Conservation (phyloP, 352 stramenopile genomes). For the Globisporangium canariense region DNA sequence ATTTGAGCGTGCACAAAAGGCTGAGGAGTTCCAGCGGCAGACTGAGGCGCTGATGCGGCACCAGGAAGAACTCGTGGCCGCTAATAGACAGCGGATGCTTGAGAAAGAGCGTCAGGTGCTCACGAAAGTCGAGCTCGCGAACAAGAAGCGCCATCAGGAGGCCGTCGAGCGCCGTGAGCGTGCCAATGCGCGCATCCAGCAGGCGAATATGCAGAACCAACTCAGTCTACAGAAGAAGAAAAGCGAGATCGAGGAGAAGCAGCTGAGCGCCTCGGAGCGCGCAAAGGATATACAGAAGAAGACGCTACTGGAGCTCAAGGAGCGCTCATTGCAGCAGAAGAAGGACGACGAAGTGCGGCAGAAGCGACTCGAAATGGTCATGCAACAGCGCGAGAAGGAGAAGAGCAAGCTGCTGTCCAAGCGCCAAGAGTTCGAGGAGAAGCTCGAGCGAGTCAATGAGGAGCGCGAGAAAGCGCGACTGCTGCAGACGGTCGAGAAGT, state of each 20-base stretch:
- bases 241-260: conserved; percentile 59
- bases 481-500: conserved; percentile 52
- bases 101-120: conserved; percentile 63
- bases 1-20: conserved; percentile 52
- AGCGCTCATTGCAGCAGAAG: conserved; percentile 51
- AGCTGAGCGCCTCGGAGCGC: conserved; percentile 42
- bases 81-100: conserved; percentile 50
- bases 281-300: conserved; percentile 63
- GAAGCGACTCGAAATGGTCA: conserved; percentile 53
- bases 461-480: conserved; percentile 46
- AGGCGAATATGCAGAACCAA: conserved; percentile 59
- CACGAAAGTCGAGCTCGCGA: conserved; percentile 58
- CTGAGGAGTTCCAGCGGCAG: conserved; percentile 64
- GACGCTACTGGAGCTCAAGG: conserved; percentile 50
- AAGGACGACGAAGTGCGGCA: conserved; percentile 68
- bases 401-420: conserved; percentile 39
- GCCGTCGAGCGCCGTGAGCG: conserved; percentile 51
- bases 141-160: conserved; percentile 45
- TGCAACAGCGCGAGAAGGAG: conserved; percentile 36
- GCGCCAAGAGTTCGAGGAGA: conserved; percentile 35
- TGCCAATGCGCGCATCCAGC: conserved; percentile 45
- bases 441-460: conserved; percentile 36
- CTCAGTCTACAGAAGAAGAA: conserved; percentile 56
- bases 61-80: conserved; percentile 52
- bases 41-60: conserved; percentile 61